A percentile compares a stretch with the other conserved stretches of the same genome.
These are phyloP conservation scores for Quercus tomentella DNA, from an alignment of 331 rosid genomes.

Conservation along the genomic window DNA sequence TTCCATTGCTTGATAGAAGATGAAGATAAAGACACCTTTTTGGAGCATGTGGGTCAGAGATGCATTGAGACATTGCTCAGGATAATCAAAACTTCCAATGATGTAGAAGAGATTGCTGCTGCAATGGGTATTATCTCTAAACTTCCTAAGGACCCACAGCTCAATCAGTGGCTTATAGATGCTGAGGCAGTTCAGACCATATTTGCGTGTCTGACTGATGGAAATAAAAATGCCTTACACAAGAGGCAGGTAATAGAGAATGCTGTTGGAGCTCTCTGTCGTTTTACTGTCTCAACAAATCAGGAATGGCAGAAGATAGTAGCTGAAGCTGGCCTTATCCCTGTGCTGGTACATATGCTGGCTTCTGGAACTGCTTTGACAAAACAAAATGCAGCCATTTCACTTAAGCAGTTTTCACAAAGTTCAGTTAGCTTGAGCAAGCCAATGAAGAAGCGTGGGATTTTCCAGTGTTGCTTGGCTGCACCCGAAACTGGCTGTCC, in stretches of 20 bases:
- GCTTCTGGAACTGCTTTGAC: constrained; percentile 49
- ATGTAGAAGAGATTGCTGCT: constrained; percentile 48
- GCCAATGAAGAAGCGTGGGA: constrained; percentile 37
- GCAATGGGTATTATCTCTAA: constrained; percentile 48
- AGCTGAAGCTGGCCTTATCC: constrained; percentile 57
- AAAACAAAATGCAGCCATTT: constrained; percentile 47
- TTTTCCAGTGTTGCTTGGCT: constrained; percentile 32
- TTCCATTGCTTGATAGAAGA: constrained; percentile 45
- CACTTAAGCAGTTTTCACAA: constrained; percentile 61
- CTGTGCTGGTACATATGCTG: constrained; percentile 45
- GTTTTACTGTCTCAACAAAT: constrained; percentile 55
- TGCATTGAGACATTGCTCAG: constrained; percentile 40
- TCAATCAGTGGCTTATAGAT: constrained; percentile 46
- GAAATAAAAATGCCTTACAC: constrained; percentile 28
- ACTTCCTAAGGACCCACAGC: constrained; percentile 37
- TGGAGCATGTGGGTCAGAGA: constrained; percentile 48
- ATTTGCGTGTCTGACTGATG: constrained; percentile 32
- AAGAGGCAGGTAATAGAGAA: constrained; percentile 35
- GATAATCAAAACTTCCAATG: constrained; percentile 31
- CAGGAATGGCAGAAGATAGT: constrained; percentile 55
- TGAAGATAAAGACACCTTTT: constrained; percentile 25
- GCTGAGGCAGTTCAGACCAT: constrained; percentile 42
- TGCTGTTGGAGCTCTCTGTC: constrained; percentile 51
- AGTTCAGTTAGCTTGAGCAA: constrained; percentile 49
- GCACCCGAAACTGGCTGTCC: constrained; percentile 40